phyloP scores from a whole-genome alignment of 2,329 filamentous ascomycete species.

The Aureobasidium sp. region DNA sequence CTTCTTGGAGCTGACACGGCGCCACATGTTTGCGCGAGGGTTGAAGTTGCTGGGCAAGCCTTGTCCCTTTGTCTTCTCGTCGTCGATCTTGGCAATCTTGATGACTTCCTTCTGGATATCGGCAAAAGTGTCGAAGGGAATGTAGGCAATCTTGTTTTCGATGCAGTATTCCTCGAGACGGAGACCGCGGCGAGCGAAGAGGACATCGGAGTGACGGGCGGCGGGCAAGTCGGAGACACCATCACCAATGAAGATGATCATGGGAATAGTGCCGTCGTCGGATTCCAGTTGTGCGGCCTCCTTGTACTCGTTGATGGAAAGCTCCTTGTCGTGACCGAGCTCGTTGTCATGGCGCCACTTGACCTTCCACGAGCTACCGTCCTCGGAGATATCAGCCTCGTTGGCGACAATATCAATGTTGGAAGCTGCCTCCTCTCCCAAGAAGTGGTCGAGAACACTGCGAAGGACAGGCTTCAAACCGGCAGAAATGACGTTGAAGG shows the following conservation, averaged over 20 bases:
- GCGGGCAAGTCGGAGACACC: conserved; percentile 61
- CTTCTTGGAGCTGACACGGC: conserved; percentile 52
- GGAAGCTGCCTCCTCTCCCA: conserved; percentile 53
- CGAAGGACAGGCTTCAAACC: conserved; percentile 58
- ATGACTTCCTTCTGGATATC: conserved; percentile 57
- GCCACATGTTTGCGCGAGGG: conserved; percentile 62
- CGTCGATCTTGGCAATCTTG: conserved; percentile 52
- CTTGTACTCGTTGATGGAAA: conserved; percentile 57
- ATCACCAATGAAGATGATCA: conserved; percentile 64
- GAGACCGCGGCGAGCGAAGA: conserved; percentile 60
- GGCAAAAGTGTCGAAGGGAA: conserved; percentile 58
- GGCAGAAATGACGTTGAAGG: conserved; percentile 63
- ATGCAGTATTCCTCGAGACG: conserved; percentile 59
- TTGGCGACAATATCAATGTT: conserved; percentile 63
- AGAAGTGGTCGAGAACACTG: conserved; percentile 55
- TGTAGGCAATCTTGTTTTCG: conserved; percentile 54
- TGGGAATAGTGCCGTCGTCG: conserved; percentile 55
- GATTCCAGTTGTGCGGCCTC: conserved; percentile 45
- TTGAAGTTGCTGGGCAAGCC: conserved; percentile 58
- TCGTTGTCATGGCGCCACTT: conserved; percentile 61
- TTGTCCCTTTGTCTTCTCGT: conserved; percentile 52
- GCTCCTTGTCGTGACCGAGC: conserved; percentile 60
- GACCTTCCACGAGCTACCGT: conserved; percentile 56
- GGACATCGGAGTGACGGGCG: conserved; percentile 58
- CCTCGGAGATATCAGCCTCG: conserved; percentile 52